Evolutionary conservation across 2,329 filamentous ascomycete species (phyloP), one percentile per base, ranked within the genome.

Genomic region (Davidsoniella virescens): DNA sequence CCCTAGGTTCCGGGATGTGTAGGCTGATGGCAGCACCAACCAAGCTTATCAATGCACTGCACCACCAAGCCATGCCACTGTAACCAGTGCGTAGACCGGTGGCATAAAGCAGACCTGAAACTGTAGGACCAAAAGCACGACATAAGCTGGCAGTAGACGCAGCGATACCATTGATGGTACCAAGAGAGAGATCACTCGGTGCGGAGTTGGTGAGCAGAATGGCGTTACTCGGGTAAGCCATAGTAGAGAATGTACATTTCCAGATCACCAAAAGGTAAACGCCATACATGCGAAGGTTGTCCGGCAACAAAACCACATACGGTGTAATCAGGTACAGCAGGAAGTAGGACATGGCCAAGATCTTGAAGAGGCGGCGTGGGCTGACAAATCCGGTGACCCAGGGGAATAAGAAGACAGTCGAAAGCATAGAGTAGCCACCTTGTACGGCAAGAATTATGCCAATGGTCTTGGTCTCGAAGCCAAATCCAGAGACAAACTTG

Each of bases 11-110:
- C 36, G 78, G 78, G 65, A 95, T 84, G 61, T 78, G 78, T 53
- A 87, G 71, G 63, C 83, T 85, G 59, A 92, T 70, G 47, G 84
- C 66, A 1, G 82, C 85, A 43, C 88, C 92, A 12, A 78, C 64
- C 9, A 86, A 65, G 33, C 87, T 85, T 29, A 95, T 78, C 3
- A 83, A 59, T 7, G 83, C 86, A 56, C 82, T 88, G 54, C 80
- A 80, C 92, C 92, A 98, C 90, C 92, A 98, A 0, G 87, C 83
- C 33, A 95, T 71, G 17, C 87, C 87, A 4, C 87, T 90, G 62
- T 87, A 90, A 36, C 88, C 87, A 5, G 80, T 73, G 56, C 79
- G 73, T 36, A 93, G 73, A 47, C 92, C 92, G 48, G 82, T 70
- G 4, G 87, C 77, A 64, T 94, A 93, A 20, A 96, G 72, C 25